Base-by-base conservation (phyloP, 495 filamentous ascomycete genomes). In the Aspergillus nidulans region DNA sequence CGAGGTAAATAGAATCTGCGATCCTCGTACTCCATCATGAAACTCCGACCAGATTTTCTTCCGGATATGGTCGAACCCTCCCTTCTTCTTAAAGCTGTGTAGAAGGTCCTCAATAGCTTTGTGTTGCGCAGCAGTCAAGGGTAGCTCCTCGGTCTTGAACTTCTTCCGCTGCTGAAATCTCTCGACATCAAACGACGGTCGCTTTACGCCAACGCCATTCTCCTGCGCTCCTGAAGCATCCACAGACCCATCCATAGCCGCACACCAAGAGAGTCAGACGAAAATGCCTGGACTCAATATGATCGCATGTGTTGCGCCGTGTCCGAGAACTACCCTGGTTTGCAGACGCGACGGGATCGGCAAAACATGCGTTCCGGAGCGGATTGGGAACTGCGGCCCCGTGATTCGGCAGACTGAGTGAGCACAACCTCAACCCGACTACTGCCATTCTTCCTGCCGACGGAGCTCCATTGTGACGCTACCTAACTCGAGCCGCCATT, bases 31-130 rank as follows among this genome's bases (percentile, higher is more conserved):
- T 52, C 83, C 85, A 26, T 85, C 80, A 58, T 88, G 84, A 56
- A 94, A 90, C 53, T 91, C 83, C 34, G 87, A 82, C 84, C 88
- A 92, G 3, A 90, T 77, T 49, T 85, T 78, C 65, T 94, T 94
- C 47, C 91, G 83, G 55, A 92, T 78, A n/a, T 72, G 76, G 67
- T 96, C 91, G 61, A 92, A 95, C 36, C 86, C 87, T 20, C 91
- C 91, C 68, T 92, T 92, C 73, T 95, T 95, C 71, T 94, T 94
- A 69, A 91, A 92, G 6, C 82, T 83, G 69, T 91, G 83, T 9
- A 91, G 79, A 21, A 96, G 75, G 52, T 78, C 77, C 51, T 95
- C 90, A 52, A 96, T 91, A 1, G 86, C 83, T 0, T 78, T 77
- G 52, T 88, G 81, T 50, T 91, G 88, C 26, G 82, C 78, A 18